Percentiles rank a stretch among this genome's conserved stretches.
Conservation (phyloP, 1,139 yeast genomes). For the Hanseniaspora gamundiae region DNA sequence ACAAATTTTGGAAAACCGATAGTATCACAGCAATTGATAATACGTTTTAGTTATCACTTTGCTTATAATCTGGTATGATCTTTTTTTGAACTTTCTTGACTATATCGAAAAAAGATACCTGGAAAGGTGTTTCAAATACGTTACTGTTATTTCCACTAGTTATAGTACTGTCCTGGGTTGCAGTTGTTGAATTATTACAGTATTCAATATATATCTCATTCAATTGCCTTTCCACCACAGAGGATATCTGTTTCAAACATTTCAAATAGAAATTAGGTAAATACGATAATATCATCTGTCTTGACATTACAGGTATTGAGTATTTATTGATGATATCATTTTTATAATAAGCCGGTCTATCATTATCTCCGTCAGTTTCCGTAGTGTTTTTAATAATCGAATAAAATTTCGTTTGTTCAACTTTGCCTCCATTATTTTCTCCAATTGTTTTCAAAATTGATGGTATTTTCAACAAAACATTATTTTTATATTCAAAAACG, state of each 20-base stretch:
- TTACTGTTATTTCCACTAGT: too few relatives aligned
- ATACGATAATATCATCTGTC: background rate
- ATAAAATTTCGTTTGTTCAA: constrained; percentile 17
- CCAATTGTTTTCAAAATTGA: constrained; percentile 33
- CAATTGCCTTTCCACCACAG: background rate
- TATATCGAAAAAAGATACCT: constrained; percentile 18
- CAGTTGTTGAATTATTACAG: background rate
- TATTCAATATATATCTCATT: background rate
- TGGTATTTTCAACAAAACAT: constrained; percentile 44
- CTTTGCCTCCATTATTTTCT: constrained; percentile 17
- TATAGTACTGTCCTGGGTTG: too few relatives aligned
- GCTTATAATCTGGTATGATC: constrained; percentile 16
- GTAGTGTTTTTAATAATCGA: constrained; percentile 16
- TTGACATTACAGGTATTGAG: constrained; percentile 2
- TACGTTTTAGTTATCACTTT: constrained; percentile 10
- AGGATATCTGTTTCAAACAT: background rate
- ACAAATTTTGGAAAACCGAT: constrained; percentile 1
- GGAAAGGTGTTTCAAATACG: constrained; percentile 3
- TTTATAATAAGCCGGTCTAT: constrained; percentile 6
- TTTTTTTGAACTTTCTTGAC: constrained; percentile 10
- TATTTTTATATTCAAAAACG: constrained; percentile 34
- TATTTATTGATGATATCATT: constrained; percentile 2
- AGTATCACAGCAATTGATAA: constrained; percentile 19
- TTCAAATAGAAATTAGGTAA: constrained; percentile 1
- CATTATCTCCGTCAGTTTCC: constrained; percentile 9